Evolutionary conservation across 129 eudicot genomes (phyloP), one percentile per base, ranked within the genome.

Genomic region (Heracleum sosnowskyi): DNA sequence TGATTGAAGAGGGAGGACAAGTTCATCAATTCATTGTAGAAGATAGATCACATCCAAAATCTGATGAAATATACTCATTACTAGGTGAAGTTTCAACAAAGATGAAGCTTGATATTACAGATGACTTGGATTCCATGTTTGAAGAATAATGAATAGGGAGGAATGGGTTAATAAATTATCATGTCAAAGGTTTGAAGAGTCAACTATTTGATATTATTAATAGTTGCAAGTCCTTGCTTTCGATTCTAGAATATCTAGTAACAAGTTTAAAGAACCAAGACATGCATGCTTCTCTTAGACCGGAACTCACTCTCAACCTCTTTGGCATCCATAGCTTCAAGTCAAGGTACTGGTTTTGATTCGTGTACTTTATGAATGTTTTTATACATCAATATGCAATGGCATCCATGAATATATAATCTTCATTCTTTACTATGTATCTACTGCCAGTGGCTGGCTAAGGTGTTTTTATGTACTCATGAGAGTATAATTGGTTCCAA

Each of bases 1-100:
- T 82, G 62, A 84, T 91, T 31, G 90, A 89, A 75, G 90, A 81
- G 81, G 97, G 90, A 68, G 91, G 85, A 72, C 51, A 82, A 47
- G 78, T 92, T 40, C 90, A 92, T 78, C 88, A 89, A 84, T 91
- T 91, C 77, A 81, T 84, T 42, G 97, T 91, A 20, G 92, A 86
- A 17, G 97, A 91, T 84, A 89, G 81, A 85, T 87, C 90, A 18
- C 94, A 89, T 82, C 87, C 87, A 11, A 84, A 83, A 74, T 86
- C 82, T n/a, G 53, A 85, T 78, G 88, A 89, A 81, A 85, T 91
- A 47, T 91, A 87, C 82, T 44, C 82, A 44, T 49, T 88, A 36
- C 80, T 89, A 15, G 79, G 83, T 34, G 78, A 73, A 80, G 81
- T 91, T 73, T 86, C 81, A 1, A 49, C 45, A 18, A 81, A 78